Conservation (phyloP, 2,329 filamentous ascomycete species). For the Exserohilum turcica region DNA sequence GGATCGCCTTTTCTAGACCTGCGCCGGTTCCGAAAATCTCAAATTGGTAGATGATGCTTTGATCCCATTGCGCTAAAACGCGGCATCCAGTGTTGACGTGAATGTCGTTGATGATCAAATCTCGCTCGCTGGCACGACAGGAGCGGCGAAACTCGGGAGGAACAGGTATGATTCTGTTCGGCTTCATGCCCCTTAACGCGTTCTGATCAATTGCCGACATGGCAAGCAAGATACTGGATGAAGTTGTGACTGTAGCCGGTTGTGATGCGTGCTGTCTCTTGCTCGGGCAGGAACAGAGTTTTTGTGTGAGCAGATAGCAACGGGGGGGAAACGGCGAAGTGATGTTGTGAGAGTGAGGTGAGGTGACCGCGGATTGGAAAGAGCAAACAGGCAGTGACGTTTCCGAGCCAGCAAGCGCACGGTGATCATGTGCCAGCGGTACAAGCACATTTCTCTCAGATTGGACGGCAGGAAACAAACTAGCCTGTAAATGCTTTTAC, state of each 20-base stretch:
- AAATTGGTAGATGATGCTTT: constrained; percentile 26
- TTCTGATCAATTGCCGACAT: neutral
- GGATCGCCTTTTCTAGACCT: constrained; percentile 25
- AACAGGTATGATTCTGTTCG: constrained; percentile 26
- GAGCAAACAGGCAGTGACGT: constrained; percentile 7
- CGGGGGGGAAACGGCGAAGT: neutral
- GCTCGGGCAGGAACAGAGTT: neutral
- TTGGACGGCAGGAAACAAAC: neutral
- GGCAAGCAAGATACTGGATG: neutral
- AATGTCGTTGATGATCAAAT: constrained; percentile 18
- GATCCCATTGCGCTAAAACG: constrained; percentile 20
- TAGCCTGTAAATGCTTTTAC: neutral
- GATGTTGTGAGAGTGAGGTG: neutral
- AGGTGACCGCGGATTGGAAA: constrained; percentile 8
- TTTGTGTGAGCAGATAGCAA: neutral
- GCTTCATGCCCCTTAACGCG: constrained; percentile 14
- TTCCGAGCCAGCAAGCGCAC: neutral
- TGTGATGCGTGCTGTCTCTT: neutral
- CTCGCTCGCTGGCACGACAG: constrained; percentile 19
- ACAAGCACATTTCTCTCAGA: neutral
- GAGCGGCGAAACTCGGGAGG: constrained; percentile 26
- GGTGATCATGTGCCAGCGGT: neutral
- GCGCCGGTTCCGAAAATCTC: constrained; percentile 29
- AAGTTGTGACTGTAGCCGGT: neutral
- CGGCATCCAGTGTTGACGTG: constrained; percentile 27